Conservation (phyloP, 2,329 filamentous ascomycete species). For the Bipolaris zeicola region DNA sequence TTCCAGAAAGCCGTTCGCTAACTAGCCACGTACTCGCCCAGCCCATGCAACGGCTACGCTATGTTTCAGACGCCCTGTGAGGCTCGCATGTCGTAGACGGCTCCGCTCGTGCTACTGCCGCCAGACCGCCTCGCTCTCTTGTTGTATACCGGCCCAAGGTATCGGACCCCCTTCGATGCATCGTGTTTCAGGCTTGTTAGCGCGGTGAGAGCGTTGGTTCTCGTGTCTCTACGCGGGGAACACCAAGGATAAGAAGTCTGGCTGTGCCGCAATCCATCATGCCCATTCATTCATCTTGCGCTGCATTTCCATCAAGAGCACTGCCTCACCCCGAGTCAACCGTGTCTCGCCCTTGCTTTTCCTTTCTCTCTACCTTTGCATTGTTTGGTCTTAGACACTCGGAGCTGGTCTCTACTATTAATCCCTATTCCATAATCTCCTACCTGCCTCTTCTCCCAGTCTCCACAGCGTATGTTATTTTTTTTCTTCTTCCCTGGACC, state of each 20-base stretch:
- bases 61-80: conserved; percentile 46
- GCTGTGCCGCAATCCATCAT: conserved; percentile 45
- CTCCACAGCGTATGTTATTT: conserved; percentile 40
- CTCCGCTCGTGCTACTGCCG: conserved; percentile 37
- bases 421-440: conserved; percentile 49
- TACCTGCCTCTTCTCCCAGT: conserved; percentile 20
- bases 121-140: conserved; percentile 23
- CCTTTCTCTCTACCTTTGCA: conserved; percentile 27
- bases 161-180: conserved; percentile 37
- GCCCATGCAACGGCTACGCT: conserved; percentile 27
- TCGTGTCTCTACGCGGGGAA: conserved; percentile 34
- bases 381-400: conserved; percentile 48
- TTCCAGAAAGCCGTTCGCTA: conserved; percentile 29
- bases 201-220: conserved; percentile 45
- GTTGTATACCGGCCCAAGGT: conserved; percentile 28
- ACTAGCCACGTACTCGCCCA: conserved; percentile 41
- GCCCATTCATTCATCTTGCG: conserved; percentile 26
- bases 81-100: conserved; percentile 33
- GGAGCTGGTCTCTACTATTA: conserved; percentile 54
- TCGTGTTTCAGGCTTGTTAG: conserved; percentile 50
- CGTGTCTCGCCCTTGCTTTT: conserved; percentile 44
- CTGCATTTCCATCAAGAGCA: conserved; percentile 35
- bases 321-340: conserved; percentile 44
- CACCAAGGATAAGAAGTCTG: conserved; percentile 45
- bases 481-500: not conserved